A percentile compares a stretch with the other conserved stretches of the same genome.
These are phyloP conservation scores for Hibiscus tridactylites DNA, from an alignment of 345 rosid genomes.

Conservation along the genomic window DNA sequence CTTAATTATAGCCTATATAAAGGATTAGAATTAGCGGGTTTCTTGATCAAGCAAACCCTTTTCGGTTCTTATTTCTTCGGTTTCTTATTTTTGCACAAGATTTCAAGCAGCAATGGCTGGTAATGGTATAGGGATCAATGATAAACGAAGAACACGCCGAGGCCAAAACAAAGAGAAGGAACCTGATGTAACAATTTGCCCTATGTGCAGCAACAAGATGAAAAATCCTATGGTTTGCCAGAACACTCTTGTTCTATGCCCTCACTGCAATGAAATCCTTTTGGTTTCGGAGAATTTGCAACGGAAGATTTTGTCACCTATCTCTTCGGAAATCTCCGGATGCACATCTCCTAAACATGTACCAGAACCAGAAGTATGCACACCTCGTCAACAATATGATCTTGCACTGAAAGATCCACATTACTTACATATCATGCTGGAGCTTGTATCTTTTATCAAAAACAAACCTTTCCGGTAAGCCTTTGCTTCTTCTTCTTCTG, in stretches of 20 bases:
- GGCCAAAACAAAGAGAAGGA: background rate
- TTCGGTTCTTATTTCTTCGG: background rate
- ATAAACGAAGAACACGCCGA: background rate
- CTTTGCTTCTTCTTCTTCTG: background rate
- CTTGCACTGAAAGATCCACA: background rate
- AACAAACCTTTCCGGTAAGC: background rate
- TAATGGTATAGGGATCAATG: background rate
- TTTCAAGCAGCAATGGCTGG: background rate
- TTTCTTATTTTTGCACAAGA: background rate
- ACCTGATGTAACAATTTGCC: background rate
- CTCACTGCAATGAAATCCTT: background rate
- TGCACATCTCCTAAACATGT: background rate
- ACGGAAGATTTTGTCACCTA: background rate
- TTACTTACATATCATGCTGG: background rate
- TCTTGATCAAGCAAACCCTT: background rate
- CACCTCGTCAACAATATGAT: background rate
- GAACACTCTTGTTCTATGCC: background rate
- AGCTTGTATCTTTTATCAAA: background rate
- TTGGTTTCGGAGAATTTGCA: background rate
- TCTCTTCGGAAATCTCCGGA: background rate
- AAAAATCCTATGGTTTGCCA: background rate
- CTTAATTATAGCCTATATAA: too few species aligned
- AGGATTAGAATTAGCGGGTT: background rate
- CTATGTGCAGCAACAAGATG: background rate
- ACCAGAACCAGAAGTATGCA: background rate